Evolutionary conservation across 1,284 basidiomycete species (phyloP).

Genomic region (Cerioporus squamosus): DNA sequence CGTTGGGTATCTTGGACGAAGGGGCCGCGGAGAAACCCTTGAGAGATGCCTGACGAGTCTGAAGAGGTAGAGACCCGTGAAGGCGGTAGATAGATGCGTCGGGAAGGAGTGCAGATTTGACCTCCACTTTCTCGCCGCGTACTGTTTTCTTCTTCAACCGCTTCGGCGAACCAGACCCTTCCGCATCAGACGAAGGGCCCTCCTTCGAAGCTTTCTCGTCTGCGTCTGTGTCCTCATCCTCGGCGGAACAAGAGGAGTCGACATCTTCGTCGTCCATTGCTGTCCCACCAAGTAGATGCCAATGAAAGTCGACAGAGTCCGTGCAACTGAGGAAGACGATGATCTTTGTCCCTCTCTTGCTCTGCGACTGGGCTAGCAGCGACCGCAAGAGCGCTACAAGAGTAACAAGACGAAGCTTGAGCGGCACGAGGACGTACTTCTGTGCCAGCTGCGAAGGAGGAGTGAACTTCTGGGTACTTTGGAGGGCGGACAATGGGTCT

Average conservation of each 20-base stretch:
- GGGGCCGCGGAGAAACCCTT: conserved; percentile 73
- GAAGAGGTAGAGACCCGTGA: conserved; percentile 90
- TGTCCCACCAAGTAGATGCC: conserved; percentile 83
- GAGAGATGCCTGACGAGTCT: conserved; percentile 82
- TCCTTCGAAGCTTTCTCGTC: conserved; percentile 32
- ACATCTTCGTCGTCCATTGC: conserved; percentile 61
- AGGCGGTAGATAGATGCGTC: conserved; percentile 87
- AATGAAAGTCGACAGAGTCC: conserved; percentile 98
- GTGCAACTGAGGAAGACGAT: conserved; percentile 98
- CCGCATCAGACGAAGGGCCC: not conserved
- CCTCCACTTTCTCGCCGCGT: conserved; percentile 50
- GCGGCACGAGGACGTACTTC: conserved; percentile 90
- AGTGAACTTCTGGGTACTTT: conserved; percentile 71
- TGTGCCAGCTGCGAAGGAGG: conserved; percentile 96
- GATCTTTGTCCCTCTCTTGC: conserved; percentile 63
- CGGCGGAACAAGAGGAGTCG: conserved; percentile 30
- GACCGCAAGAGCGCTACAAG: conserved; percentile 86
- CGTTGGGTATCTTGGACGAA: conserved; percentile 32
- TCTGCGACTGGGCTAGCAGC: conserved; percentile 66
- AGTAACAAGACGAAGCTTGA: conserved; percentile 92
- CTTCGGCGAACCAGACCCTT: conserved; percentile 17
- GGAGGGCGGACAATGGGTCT: conserved; percentile 9
- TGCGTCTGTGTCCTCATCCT: conserved; percentile 19
- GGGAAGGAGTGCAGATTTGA: conserved; percentile 80
- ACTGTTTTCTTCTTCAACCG: conserved; percentile 24